phyloP scores from a whole-genome alignment of 1,284 basidiomycete species.

The Phlebopus sp. region DNA sequence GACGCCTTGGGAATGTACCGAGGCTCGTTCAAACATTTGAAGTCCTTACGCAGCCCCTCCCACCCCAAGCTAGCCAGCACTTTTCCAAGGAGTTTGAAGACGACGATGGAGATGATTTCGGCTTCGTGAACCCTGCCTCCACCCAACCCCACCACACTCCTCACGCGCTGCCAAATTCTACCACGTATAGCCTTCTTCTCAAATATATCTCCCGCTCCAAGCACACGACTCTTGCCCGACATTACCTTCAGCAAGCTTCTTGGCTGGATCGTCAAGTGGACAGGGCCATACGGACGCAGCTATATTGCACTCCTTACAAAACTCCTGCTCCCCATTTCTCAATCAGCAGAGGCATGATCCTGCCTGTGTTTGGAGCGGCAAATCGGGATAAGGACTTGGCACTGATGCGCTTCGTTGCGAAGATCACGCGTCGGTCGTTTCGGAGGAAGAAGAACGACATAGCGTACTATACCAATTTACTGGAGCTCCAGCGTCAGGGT shows the following conservation, averaged over 20 bases:
- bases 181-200: slow-evolving; percentile 61
- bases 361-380: slow-evolving; percentile 53
- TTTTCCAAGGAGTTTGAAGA: slow-evolving; percentile 55
- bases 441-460: slow-evolving; percentile 47
- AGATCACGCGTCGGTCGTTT: slow-evolving; percentile 42
- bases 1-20: slow-evolving; percentile 54
- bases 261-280: slow-evolving; percentile 42
- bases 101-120: slow-evolving; percentile 66
- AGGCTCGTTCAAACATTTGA: slow-evolving; percentile 73
- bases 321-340: slow-evolving; percentile 50
- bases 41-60: slow-evolving; percentile 68
- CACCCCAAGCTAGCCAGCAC: slow-evolving; percentile 41
- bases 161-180: slow-evolving; percentile 63
- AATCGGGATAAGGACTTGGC: slow-evolving; percentile 55
- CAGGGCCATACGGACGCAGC: slow-evolving; percentile 27
- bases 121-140: slow-evolving; percentile 41
- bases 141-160: slow-evolving; percentile 40
- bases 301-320: slow-evolving; percentile 27
- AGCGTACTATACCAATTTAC: slow-evolving; percentile 38
- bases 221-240: slow-evolving; percentile 55
- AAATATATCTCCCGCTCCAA: slow-evolving; percentile 49
- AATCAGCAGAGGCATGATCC: slow-evolving; percentile 52
- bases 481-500: slow-evolving; percentile 22
- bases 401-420: slow-evolving; percentile 55
- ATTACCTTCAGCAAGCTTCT: slow-evolving; percentile 65